A percentile compares a stretch with the other conserved stretches of the same genome.
These are phyloP conservation scores for Amanita phalloides DNA, from an alignment of 768 basidiomycete species.

Conservation along the genomic window DNA sequence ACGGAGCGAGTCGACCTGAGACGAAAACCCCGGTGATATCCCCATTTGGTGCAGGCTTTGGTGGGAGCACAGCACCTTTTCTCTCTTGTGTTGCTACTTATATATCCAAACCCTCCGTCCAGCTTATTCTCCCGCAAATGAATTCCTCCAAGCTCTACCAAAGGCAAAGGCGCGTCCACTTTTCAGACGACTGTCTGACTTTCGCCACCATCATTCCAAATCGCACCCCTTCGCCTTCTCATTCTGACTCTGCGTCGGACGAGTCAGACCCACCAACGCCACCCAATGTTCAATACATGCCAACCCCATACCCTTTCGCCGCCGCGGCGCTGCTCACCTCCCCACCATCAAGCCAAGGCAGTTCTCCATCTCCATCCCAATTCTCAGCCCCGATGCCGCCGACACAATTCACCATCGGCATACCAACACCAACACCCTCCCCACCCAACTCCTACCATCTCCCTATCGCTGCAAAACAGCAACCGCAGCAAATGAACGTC, in stretches of 20 bases:
- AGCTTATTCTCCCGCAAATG: neutral
- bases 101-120: slow-evolving; percentile 9
- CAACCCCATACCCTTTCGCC: slow-evolving; percentile 20
- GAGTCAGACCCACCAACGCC: slow-evolving; percentile 22
- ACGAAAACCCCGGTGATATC: neutral
- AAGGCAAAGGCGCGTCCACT: slow-evolving; percentile 28
- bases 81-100: slow-evolving; percentile 4
- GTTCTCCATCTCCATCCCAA: neutral
- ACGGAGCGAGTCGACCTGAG: neutral
- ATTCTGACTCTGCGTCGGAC: slow-evolving; percentile 12
- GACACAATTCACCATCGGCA: neutral
- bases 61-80: neutral
- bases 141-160: neutral
- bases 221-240: slow-evolving; percentile 26
- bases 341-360: slow-evolving; percentile 3
- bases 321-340: slow-evolving; percentile 13
- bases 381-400: neutral
- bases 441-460: neutral
- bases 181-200: slow-evolving; percentile 12
- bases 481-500: slow-evolving; percentile 20
- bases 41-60: neutral
- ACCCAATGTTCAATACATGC: slow-evolving; percentile 20
- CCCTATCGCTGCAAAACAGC: neutral
- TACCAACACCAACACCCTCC: neutral
- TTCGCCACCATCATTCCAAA: slow-evolving; percentile 11